Evolutionary conservation across 345 rosid species (phyloP).

Genomic region (Cardamine chenopodiifolia): DNA sequence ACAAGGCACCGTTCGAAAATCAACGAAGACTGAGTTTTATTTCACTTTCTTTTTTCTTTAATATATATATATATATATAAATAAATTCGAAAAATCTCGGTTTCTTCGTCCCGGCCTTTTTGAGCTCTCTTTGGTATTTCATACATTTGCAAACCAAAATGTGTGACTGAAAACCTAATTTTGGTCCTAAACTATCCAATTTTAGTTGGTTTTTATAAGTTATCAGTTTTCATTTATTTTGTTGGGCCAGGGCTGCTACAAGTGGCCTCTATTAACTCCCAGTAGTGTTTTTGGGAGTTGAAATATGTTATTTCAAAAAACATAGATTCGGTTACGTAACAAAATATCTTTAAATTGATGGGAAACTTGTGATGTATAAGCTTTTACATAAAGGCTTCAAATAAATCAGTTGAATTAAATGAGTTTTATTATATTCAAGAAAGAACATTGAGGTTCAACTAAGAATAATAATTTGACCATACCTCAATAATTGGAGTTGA

Average conservation of each 20-base stretch:
- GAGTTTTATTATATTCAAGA: too few relatives aligned
- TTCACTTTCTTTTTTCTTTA: not conserved
- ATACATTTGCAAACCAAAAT: too few relatives aligned
- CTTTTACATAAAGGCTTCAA: not conserved
- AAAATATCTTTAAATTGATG: not conserved
- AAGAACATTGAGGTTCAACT: too few relatives aligned
- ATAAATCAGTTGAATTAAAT: not conserved
- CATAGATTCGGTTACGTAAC: too few relatives aligned
- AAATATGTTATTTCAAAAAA: not conserved
- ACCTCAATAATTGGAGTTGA: conserved; percentile 6
- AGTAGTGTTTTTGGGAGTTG: not conserved
- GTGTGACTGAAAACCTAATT: too few relatives aligned
- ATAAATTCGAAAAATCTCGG: not conserved
- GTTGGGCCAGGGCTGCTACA: not conserved
- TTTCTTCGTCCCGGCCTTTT: not conserved
- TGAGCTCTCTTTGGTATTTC: not conserved
- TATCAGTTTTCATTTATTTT: not conserved
- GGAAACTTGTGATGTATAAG: not conserved
- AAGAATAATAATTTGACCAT: not conserved
- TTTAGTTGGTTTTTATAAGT: not conserved
- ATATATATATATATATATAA: not conserved
- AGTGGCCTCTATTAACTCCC: not conserved
- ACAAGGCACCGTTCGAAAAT: conserved; percentile 27
- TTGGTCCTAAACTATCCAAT: too few relatives aligned
- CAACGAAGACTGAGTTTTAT: conserved; percentile 26